phyloP scores from a whole-genome alignment of 768 basidiomycete species.

The Kwoniella sp. region DNA sequence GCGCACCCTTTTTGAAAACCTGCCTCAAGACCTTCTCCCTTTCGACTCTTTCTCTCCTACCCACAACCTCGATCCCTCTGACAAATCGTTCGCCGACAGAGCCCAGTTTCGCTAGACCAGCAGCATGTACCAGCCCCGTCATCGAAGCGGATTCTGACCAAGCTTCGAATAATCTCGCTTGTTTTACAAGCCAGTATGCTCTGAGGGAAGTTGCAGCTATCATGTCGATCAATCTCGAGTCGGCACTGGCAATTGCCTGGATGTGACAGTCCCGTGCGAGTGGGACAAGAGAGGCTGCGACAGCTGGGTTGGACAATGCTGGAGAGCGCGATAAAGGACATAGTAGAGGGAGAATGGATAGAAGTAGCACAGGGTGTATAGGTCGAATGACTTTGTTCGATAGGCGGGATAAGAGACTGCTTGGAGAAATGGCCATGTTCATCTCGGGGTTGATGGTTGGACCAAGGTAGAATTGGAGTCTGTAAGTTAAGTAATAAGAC shows the following conservation, averaged over 20 bases:
- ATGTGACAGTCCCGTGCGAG: constrained; percentile 10
- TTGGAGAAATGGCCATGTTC: constrained; percentile 20
- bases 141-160: constrained; percentile 26
- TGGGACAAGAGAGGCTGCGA: constrained; percentile 14
- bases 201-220: constrained; percentile 28
- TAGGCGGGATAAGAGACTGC: constrained; percentile 26
- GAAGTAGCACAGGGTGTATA: constrained; percentile 14
- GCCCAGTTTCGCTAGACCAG: constrained; percentile 38
- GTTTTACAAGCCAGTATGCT: constrained; percentile 9
- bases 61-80: neutral
- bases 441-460: constrained; percentile 21
- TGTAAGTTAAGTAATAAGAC: neutral
- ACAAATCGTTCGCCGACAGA: constrained; percentile 23
- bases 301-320: neutral
- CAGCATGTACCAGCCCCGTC: constrained; percentile 18
- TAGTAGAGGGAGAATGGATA: constrained; percentile 22
- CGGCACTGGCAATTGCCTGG: constrained; percentile 20
- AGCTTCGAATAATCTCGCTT: constrained; percentile 33
- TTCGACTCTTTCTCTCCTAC: neutral
- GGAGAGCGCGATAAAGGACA: constrained; percentile 30
- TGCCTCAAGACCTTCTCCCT: constrained; percentile 23
- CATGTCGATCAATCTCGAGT: constrained; percentile 38
- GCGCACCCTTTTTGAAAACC: constrained; percentile 20
- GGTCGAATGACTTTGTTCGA: constrained; percentile 11
- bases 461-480: constrained; percentile 32